phyloP scores from a whole-genome alignment of 192 early-diverging fungal genomes.

The Chytriomyces sp. region DNA sequence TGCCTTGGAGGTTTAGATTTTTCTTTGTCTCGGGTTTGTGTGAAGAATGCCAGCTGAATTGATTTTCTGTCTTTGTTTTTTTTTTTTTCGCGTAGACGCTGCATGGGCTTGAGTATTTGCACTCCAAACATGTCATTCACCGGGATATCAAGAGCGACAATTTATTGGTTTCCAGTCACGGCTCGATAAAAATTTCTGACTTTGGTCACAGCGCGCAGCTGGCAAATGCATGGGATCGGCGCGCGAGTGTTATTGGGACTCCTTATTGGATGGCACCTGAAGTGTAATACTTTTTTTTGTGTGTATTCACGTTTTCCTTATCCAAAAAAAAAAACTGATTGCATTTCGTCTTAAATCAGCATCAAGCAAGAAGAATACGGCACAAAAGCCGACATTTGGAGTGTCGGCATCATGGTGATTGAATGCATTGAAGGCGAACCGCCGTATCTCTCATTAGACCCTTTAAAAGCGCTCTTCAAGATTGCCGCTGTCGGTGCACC shows the following conservation, averaged over 20 bases:
- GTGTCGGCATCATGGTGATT: slow-evolving; percentile 63
- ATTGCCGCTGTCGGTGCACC: slow-evolving; percentile 93
- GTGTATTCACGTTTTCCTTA: no score
- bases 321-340: no score
- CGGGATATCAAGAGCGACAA: slow-evolving; percentile 92
- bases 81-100: slow-evolving; percentile 50
- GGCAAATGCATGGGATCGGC: slow-evolving; percentile 72
- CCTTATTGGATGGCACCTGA: slow-evolving; percentile 71
- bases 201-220: slow-evolving; percentile 91
- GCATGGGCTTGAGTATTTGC: slow-evolving; percentile 81
- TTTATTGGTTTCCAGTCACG: slow-evolving; percentile 52
- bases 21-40: not conserved
- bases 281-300: not conserved
- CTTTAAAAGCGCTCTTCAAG: slow-evolving; percentile 67
- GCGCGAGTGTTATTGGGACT: slow-evolving; percentile 87
- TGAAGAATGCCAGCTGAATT: not conserved
- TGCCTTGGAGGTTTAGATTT: slow-evolving; percentile 9
- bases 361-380: slow-evolving; percentile 54
- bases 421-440: slow-evolving; percentile 63
- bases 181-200: slow-evolving; percentile 60
- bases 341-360: no score
- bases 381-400: slow-evolving; percentile 61
- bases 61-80: no score
- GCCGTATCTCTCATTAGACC: slow-evolving; percentile 76
- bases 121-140: slow-evolving; percentile 84